Base-by-base conservation (phyloP, 108 stramenopile species). In the Phaeodactylum tricornutum region DNA sequence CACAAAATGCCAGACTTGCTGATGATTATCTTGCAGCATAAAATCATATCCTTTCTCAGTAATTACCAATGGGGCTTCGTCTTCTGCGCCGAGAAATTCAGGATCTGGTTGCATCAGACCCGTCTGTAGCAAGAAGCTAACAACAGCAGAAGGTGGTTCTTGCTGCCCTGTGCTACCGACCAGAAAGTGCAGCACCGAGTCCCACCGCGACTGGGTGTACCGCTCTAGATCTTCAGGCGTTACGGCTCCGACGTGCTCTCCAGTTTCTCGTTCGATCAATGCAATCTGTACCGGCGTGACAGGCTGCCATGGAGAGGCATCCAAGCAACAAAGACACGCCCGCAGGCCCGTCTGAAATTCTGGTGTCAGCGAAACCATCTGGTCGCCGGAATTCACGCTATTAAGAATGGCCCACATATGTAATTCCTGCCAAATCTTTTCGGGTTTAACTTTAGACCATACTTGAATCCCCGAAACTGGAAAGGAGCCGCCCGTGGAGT, bases 1-100 rank as follows among this genome's bases (percentile, higher is more conserved):
- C 15, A 84, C 65, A 54, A 89, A 84, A 47, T 84, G 87, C 87
- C 87, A 89, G 0, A 85, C 81, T 57, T 89, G 87, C 16, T 78
- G 75, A 20, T 75, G 55, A 22, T 64, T 72, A 43, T 89, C 87
- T 35, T 74, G 70, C 21, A 89, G 51, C 87, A 89, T 84, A 42
- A 89, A 89, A 47, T 89, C 87, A 52, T 89, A 89, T 20, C 87
- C 87, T 52, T 78, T 75, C 21, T 78, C 68, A 3, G 83, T 82
- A 47, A 89, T 89, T n/a, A 89, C 80, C 29, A 85, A 47, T 2
- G 87, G 87, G 1, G 87, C 80, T 17, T 71, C 64, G 0, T 71
- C 72, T 4, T 50, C 24, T 50, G 75, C 64, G 2, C 80, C 80
- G 19, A 48, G 66, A 48, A 72, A 84, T 38, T 89, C 87, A 9